Evolutionary conservation across 495 filamentous ascomycete genomes (phyloP), one percentile per base, ranked within the genome.

Genomic region (Neurospora tetraspora): DNA sequence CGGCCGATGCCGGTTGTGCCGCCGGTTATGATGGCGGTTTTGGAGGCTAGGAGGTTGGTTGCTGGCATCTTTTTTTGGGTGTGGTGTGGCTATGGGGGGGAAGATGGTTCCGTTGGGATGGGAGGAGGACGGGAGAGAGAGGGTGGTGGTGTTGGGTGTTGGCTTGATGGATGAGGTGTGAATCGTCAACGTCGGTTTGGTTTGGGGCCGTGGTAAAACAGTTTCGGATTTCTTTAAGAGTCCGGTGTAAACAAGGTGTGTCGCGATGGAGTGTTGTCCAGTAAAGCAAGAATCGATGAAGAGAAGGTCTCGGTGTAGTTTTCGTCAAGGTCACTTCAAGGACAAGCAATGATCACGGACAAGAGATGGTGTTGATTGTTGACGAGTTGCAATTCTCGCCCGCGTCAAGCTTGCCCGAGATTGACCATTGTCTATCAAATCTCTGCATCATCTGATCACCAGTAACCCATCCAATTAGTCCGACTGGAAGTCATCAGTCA

Each of bases 1-100:
- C 91, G 86, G 65, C 92, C 92, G 75, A 94, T 94, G 71, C 92
- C 92, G 1, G 91, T 92, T 1, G 91, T 87, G 53, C 90, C 91
- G 74, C 92, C 92, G 5, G 92, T 93, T 74, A 94, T 90, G 78
- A 91, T 90, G 78, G 90, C 90, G 4, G 89, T 89, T 77, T 93
- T 93, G 80, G 86, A 86, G 71, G 82, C 80, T 47, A 94, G 86
- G 74, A 92, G 84, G 77, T 87, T 85, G 6, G 81, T 79, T 20
- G 79, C 71, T 9, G 82, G 77, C 83, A 85, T 85, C 27, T 27
- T 27, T 27, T 27, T 39, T 47, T 75, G 18, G 18, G 16, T 31
- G 31, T 47, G 20, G 45, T 12, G 10, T 11, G 38, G 27, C 27
- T 27, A 1, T 27, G 27, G 27, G 2, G 27, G 27, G 27, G 27